Evolutionary conservation across 768 basidiomycete species (phyloP).

Genomic region (Auriscalpium orientale): DNA sequence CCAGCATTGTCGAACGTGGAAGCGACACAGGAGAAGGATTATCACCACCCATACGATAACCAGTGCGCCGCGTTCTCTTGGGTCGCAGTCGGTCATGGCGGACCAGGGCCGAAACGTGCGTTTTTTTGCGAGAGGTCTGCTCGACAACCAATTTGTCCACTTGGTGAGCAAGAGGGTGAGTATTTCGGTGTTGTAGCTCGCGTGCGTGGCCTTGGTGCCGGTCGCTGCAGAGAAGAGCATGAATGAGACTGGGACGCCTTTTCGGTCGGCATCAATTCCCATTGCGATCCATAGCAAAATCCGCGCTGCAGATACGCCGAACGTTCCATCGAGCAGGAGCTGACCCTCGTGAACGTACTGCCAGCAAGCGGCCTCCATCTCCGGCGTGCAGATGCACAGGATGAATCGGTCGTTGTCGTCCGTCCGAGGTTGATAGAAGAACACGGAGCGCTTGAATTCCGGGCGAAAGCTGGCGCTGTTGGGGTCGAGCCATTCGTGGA

Average conservation of each 20-base stretch:
- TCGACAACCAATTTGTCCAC: background rate
- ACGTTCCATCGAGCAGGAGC: slow-evolving; percentile 16
- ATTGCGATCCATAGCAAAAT: slow-evolving; percentile 25
- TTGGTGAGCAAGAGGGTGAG: slow-evolving; percentile 11
- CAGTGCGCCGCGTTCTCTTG: slow-evolving; percentile 24
- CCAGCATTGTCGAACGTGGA: slow-evolving; percentile 29
- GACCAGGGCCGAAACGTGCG: slow-evolving; percentile 21
- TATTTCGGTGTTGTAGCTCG: slow-evolving; percentile 19
- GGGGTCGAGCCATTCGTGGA: slow-evolving; percentile 20
- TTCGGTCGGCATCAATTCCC: slow-evolving; percentile 21
- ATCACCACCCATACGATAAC: slow-evolving; percentile 21
- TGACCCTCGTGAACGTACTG: slow-evolving; percentile 14
- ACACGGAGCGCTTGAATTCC: slow-evolving; percentile 13
- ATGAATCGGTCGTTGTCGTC: slow-evolving; percentile 19
- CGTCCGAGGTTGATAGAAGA: slow-evolving; percentile 20
- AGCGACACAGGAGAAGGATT: slow-evolving; percentile 27
- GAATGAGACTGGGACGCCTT: slow-evolving; percentile 24
- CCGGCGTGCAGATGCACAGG: slow-evolving; percentile 24
- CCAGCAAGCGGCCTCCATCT: slow-evolving; percentile 18
- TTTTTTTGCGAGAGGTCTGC: background rate
- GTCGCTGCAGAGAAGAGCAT: slow-evolving; percentile 26
- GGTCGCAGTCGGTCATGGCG: slow-evolving; percentile 26
- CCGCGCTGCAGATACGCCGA: slow-evolving; percentile 13
- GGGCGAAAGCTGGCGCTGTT: slow-evolving; percentile 12
- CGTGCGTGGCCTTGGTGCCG: slow-evolving; percentile 16